These are phyloP conservation scores for Hippophae gyantsensis DNA, from an alignment of 306 rosid genomes.

Conservation along the genomic window DNA sequence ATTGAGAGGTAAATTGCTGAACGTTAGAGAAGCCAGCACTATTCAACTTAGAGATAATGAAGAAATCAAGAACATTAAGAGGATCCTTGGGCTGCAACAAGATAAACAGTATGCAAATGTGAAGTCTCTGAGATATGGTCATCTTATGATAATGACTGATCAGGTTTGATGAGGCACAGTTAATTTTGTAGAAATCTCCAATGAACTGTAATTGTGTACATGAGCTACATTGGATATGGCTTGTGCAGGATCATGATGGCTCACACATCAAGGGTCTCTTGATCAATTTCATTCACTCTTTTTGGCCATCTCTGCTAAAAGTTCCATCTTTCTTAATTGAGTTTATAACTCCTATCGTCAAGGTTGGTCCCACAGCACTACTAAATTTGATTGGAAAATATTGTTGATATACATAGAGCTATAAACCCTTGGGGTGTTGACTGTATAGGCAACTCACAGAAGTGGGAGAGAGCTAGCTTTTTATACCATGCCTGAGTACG, in stretches of 20 bases:
- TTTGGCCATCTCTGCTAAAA: constrained; percentile 84
- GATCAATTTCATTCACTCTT: constrained; percentile 84
- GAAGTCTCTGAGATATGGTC: constrained; percentile 86
- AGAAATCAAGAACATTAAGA: constrained; percentile 81
- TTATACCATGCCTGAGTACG: constrained; percentile 81
- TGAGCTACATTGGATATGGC: neutral
- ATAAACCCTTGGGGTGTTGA: neutral
- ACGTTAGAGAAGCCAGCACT: constrained; percentile 87
- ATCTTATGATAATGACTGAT: constrained; percentile 98
- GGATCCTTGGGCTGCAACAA: constrained; percentile 91
- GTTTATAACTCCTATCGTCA: constrained; percentile 86
- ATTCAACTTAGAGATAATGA: constrained; percentile 74
- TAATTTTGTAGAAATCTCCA: neutral
- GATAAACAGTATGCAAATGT: constrained; percentile 57
- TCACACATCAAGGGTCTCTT: constrained; percentile 95
- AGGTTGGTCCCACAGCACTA: constrained; percentile 39
- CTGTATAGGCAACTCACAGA: constrained; percentile 59
- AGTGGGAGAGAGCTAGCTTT: constrained; percentile 65
- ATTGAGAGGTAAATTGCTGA: constrained; percentile 79
- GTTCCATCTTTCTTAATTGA: constrained; percentile 82
- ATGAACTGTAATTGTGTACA: neutral
- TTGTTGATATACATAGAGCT: neutral
- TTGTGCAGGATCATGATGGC: constrained; percentile 82
- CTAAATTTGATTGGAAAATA: neutral
- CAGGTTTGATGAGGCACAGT: constrained; percentile 42